Evolutionary conservation across 257 asterid species (phyloP).

Genomic region (Anisodus acutangulus): DNA sequence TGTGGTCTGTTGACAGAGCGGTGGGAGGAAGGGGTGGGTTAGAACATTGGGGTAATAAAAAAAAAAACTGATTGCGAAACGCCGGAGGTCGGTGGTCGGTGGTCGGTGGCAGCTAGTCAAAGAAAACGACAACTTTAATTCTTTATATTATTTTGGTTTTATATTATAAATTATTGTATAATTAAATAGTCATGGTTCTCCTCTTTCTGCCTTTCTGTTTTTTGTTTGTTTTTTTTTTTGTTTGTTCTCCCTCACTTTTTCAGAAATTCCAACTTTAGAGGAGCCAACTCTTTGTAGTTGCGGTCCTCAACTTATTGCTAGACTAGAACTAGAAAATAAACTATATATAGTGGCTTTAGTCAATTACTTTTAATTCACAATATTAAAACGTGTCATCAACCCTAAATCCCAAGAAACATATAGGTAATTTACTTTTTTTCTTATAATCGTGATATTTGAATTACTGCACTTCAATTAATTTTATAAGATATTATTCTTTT

Average conservation of each 20-base stretch:
- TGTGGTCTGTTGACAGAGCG: too few relatives aligned
- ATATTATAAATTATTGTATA: not conserved
- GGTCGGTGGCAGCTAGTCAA: not conserved
- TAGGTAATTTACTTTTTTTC: not conserved
- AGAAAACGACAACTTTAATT: not conserved
- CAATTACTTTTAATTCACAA: not conserved
- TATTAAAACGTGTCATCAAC: slow-evolving; percentile 24
- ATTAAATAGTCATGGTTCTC: not conserved
- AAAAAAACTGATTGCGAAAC: not conserved
- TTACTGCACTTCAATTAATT: not conserved
- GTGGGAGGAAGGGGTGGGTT: too few relatives aligned
- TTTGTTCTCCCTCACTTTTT: not conserved
- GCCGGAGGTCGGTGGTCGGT: not conserved
- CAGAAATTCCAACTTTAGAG: not conserved
- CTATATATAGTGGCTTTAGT: not conserved
- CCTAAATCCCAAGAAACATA: not conserved
- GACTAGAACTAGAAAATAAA: not conserved
- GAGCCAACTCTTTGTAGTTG: slow-evolving; percentile 7
- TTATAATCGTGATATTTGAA: not conserved
- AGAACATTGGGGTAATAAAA: too few relatives aligned
- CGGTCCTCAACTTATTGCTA: slow-evolving; percentile 16
- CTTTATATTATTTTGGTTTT: not conserved
- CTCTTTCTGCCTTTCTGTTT: not conserved
- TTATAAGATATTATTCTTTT: not conserved
- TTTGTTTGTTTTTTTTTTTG: not conserved